These are phyloP conservation scores for Acanthamoeba royreba DNA, from an alignment of 208 protist species.

Conservation along the genomic window DNA sequence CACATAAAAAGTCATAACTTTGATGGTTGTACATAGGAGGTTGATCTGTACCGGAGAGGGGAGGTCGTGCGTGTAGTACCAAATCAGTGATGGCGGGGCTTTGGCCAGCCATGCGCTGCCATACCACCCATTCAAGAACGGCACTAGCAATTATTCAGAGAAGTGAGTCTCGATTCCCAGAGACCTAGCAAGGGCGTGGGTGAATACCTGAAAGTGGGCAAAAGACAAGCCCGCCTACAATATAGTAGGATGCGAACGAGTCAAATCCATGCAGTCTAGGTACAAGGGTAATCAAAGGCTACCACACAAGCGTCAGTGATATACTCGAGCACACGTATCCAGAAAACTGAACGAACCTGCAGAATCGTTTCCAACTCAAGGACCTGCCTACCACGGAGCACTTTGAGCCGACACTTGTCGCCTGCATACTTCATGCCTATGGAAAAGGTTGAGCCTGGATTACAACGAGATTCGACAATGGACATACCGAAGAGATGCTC, in stretches of 20 bases:
- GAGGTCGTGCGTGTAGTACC: not conserved
- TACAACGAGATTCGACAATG: too few relatives aligned
- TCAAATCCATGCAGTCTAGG: constrained; percentile 8
- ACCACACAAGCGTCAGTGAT: not conserved
- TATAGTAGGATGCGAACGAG: constrained; percentile 9
- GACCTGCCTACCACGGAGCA: not conserved
- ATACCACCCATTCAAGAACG: not conserved
- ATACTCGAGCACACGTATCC: not conserved
- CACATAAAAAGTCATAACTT: not conserved
- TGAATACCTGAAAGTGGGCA: not conserved
- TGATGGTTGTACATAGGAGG: too few relatives aligned
- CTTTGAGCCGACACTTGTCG: constrained; percentile 29
- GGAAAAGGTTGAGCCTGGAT: not conserved
- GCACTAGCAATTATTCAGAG: too few relatives aligned
- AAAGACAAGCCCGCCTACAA: constrained; percentile 28
- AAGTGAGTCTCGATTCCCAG: too few relatives aligned
- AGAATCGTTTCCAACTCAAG: constrained; percentile 18
- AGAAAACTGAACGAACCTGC: not conserved
- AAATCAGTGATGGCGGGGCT: not conserved
- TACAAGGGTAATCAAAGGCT: not conserved
- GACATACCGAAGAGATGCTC: not conserved
- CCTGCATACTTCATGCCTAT: constrained; percentile 38
- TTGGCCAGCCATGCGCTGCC: not conserved
- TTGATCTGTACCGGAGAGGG: not conserved
- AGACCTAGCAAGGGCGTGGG: too few relatives aligned